Conservation (phyloP, 495 filamentous ascomycete genomes). For the Talaromyces nanjingensis region DNA sequence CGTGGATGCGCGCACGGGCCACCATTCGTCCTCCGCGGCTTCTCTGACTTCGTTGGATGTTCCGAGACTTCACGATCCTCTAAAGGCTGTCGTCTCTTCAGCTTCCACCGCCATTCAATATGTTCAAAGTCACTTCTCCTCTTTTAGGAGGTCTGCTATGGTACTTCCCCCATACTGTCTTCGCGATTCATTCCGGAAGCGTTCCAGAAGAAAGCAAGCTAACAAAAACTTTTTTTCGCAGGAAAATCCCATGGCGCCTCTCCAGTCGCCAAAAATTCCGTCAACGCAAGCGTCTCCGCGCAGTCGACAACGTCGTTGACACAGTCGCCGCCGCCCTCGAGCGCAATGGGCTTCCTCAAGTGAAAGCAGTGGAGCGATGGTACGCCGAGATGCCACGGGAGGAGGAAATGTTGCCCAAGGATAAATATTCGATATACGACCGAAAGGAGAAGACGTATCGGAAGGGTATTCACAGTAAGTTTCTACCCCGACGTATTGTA, state of each 20-base stretch:
- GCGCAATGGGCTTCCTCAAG: slow-evolving; percentile 54
- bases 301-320: slow-evolving; percentile 77
- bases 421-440: slow-evolving; percentile 98
- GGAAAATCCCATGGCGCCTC: slow-evolving; percentile 98
- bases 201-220: background rate
- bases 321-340: slow-evolving; percentile 67
- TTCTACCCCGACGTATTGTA: no score
- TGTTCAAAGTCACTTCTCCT: slow-evolving; percentile 70
- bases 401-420: slow-evolving; percentile 89
- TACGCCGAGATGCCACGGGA: slow-evolving; percentile 93
- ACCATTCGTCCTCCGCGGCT: background rate
- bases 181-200: background rate
- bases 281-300: slow-evolving; percentile 76
- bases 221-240: slow-evolving; percentile 25
- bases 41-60: background rate
- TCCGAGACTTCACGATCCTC: background rate
- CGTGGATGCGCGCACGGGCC: slow-evolving; percentile 7
- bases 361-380: slow-evolving; percentile 77
- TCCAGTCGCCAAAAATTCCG: slow-evolving; percentile 84
- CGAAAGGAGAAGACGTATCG: slow-evolving; percentile 91
- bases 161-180: slow-evolving; percentile 35
- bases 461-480: slow-evolving; percentile 95
- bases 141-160: slow-evolving; percentile 79
- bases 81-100: background rate
- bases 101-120: slow-evolving; percentile 9